Evolutionary conservation across 2,329 filamentous ascomycete genomes (phyloP).

Genomic region (Botrytis porri): DNA sequence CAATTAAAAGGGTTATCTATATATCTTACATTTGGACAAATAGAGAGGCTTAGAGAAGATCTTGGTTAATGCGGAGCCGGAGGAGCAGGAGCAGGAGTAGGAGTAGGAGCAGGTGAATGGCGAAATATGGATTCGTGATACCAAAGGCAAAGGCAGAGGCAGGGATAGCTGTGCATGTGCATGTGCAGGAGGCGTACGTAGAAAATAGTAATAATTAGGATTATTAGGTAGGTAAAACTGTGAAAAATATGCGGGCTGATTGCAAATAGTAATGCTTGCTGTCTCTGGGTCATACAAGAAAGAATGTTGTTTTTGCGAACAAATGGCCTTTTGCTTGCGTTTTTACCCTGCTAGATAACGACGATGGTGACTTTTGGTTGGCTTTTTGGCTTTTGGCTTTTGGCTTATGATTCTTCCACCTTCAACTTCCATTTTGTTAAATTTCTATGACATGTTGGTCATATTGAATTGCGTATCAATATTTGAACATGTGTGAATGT

Average conservation of each 20-base stretch:
- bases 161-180: conserved; percentile 2
- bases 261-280: background rate
- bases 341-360: background rate
- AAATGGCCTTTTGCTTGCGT: background rate
- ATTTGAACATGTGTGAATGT: background rate
- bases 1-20: background rate
- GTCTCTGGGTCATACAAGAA: background rate
- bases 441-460: background rate
- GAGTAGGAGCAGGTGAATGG: background rate
- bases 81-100: background rate
- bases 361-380: background rate
- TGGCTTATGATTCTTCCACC: background rate
- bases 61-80: background rate
- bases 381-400: background rate
- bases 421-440: background rate
- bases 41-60: background rate
- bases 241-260: background rate
- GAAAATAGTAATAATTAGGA: background rate
- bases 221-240: too few relatives aligned
- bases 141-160: background rate
- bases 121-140: background rate
- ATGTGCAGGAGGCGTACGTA: background rate
- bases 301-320: background rate
- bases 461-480: too few relatives aligned
- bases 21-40: background rate